These are phyloP conservation scores for Scortechinia acanthostroma DNA, from an alignment of 2,329 filamentous ascomycete species.

Conservation along the genomic window DNA sequence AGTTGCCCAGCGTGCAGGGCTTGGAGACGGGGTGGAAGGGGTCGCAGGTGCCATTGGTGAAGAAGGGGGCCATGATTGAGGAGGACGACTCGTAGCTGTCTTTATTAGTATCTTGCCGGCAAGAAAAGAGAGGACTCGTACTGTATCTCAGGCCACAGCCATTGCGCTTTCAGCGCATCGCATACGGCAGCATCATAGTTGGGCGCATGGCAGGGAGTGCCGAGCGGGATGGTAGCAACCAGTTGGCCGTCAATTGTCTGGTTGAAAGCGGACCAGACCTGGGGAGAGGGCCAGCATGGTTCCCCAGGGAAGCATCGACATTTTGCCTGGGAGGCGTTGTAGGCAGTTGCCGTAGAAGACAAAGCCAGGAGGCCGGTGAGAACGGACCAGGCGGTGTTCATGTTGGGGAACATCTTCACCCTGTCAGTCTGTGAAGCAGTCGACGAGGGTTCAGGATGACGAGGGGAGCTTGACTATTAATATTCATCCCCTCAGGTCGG, in stretches of 20 bases:
- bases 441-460: too few relatives aligned
- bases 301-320: conserved; percentile 32
- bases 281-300: conserved; percentile 36
- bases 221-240: conserved; percentile 40
- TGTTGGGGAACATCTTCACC: too few relatives aligned
- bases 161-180: conserved; percentile 26
- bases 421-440: too few relatives aligned
- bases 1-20: conserved; percentile 34
- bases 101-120: neutral
- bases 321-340: too few relatives aligned
- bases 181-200: conserved; percentile 36
- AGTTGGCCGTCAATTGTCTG: conserved; percentile 37
- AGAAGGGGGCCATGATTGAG: conserved; percentile 25
- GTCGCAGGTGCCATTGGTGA: conserved; percentile 29
- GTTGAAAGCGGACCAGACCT: conserved; percentile 40
- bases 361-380: neutral
- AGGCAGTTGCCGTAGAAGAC: neutral
- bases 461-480: too few relatives aligned
- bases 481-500: too few relatives aligned
- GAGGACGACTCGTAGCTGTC: conserved; percentile 15
- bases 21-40: conserved; percentile 25
- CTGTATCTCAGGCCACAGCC: conserved; percentile 35
- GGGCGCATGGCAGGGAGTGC: conserved; percentile 37
- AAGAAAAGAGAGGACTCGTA: conserved; percentile 16
- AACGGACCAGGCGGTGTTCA: too few relatives aligned